Conservation (phyloP, 2,329 filamentous ascomycete genomes). For the Pyricularia pennisetigena region DNA sequence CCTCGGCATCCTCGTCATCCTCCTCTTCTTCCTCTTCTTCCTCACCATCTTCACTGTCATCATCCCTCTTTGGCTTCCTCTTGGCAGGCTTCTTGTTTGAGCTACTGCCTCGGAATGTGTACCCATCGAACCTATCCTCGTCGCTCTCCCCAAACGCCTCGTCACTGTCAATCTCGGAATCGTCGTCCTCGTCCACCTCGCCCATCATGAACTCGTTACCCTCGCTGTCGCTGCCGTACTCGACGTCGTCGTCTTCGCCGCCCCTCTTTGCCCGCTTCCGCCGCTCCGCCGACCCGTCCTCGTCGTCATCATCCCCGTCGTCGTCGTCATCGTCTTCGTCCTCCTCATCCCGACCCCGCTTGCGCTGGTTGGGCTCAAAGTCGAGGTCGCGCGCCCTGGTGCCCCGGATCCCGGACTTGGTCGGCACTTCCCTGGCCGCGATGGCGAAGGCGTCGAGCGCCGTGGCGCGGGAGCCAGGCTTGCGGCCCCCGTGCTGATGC, state of each 20-base stretch:
- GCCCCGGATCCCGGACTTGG: conserved; percentile 20
- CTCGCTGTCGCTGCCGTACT: conserved; percentile 74
- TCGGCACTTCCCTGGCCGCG: conserved; percentile 40
- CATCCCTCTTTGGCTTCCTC: conserved; percentile 22
- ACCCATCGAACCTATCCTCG: conserved; percentile 74
- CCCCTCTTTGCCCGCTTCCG: conserved; percentile 24
- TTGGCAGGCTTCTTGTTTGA: conserved; percentile 15
- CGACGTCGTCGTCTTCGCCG: conserved; percentile 41
- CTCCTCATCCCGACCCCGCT: conserved; percentile 32
- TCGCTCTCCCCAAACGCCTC: conserved; percentile 87
- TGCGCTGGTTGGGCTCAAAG: conserved; percentile 31
- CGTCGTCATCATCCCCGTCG: conserved; percentile 46
- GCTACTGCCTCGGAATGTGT: conserved; percentile 42
- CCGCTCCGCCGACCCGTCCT: conserved; percentile 52
- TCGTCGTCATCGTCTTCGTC: conserved; percentile 35
- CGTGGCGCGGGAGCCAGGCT: conserved; percentile 10
- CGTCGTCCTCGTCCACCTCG: conserved; percentile 45
- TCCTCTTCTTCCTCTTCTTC: conserved; percentile 25
- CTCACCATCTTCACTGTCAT: conserved; percentile 32
- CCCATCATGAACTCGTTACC: conserved; percentile 81
- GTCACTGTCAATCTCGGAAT: conserved; percentile 56
- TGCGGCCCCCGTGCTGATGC: not conserved
- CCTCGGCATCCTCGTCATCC: conserved; percentile 46
- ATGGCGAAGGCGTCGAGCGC: conserved; percentile 49
- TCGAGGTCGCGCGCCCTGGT: conserved; percentile 37